Evolutionary conservation across 352 stramenopile genomes (phyloP), one percentile per base, ranked within the genome.

Genomic region (Phytophthora hibernalis): DNA sequence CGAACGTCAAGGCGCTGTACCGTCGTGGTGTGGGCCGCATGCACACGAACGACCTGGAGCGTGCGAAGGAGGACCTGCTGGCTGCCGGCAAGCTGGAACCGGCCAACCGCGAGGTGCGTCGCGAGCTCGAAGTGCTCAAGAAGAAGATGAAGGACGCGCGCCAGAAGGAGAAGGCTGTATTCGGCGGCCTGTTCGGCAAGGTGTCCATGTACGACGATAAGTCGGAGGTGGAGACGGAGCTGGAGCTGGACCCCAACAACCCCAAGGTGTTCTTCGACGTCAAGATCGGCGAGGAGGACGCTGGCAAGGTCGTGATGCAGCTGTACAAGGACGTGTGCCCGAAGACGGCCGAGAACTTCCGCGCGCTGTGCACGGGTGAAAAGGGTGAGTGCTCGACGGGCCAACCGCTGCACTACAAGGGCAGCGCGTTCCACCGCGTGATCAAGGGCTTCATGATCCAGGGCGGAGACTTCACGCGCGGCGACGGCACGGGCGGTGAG

Each of bases 261-360:
- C 96, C 97, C 37, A 97, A 98, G 82, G 97, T 99, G 18, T 99
- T 98, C 76, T 99, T 99, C 69, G 95, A 99, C 72, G 92, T 99
- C 9, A 85, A 86, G 62, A 98, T 98, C 20, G 95, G 92, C 37
- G 93, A 92, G 18, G 83, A 97, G 59, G 72, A 88, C 22, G 85
- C 86, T 10, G 93, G 95, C 40, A 90, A 96, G 59, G 85, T 98
- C 24, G 97, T 97, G 28, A 98, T 99, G 79, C 95, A 99, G 80
- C 79, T 99, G 35, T 97, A 90, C 75, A 90, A 97, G 66, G 97
- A 99, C 76, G 85, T 99, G 30, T 93, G 94, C 22, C 98, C 98
- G 1, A 97, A 97, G 70, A 99, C 98, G 2, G 97, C 91, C 0
- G 97, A 99, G 79, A 99, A 99, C 84, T 99, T 99, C 85, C 85